Evolutionary conservation across 2,329 filamentous ascomycete genomes (phyloP), one percentile per base, ranked within the genome.

Genomic region (Pseudopyrenochaeta lycopersici): DNA sequence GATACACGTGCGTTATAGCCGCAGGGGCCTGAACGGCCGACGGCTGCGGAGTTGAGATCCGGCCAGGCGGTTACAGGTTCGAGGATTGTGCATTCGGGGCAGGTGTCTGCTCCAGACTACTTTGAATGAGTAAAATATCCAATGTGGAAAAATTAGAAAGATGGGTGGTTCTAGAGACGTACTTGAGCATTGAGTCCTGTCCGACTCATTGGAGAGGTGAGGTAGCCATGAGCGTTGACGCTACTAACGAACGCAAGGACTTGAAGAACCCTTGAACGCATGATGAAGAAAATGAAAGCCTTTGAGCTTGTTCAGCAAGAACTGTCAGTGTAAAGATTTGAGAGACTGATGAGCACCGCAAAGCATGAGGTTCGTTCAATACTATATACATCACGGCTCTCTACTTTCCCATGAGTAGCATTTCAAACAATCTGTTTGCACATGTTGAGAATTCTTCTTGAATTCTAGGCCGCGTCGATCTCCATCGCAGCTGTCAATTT

Each of bases 1-100:
- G 65, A 68, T 5, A 74, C 70, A 2, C 71, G 68, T n/a, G 71
- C 70, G 21, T 74, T 74, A 56, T 74, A 74, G 14, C 71, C 71
- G 32, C 71, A 74, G 30, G 71, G 71, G 6, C 71, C 71, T 21
- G 62, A 67, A 15, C 68, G 71, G 27, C 68, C 70, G 1, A 74
- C 70, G 42, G 58, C 29, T 11, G 68, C 70, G 12, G 61, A 49
- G 21, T 67, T 56, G 12, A 73, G 58, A 35, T 70, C 66, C 3
- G 71, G 71, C 71, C 71, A 74, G 2, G 71, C 63, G 14, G 67
- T 66, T 4, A 73, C 71, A 0, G 71, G 70, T 43, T 73, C 71
- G 7, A 72, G 60, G 23, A 73, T 73, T 1, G 70, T 71, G 49
- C 71, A 73, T 45, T 73, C 71, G 9, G 71, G 71, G 58, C 71